Percentiles rank a stretch among this genome's conserved stretches.
phyloP scores from a whole-genome alignment of 805 yeast species.

The Alloascoidea africana region DNA sequence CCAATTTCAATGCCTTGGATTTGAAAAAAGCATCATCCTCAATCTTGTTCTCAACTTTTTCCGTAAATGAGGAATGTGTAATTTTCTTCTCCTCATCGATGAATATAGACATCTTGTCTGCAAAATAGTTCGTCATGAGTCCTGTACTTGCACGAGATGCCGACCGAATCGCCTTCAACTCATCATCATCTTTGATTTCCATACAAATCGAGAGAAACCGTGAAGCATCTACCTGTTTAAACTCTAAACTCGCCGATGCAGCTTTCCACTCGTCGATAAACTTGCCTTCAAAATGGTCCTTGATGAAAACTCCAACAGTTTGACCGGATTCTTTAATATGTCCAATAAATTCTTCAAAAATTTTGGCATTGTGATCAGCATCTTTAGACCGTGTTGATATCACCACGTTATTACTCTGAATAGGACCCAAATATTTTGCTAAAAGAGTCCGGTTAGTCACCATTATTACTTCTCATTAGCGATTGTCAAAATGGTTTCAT shows the following conservation, averaged over 20 bases:
- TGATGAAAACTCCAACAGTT: conserved; percentile 51
- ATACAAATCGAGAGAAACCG: conserved; percentile 38
- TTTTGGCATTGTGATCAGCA: conserved; percentile 50
- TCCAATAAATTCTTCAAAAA: conserved; percentile 43
- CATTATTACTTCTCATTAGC: too few species aligned
- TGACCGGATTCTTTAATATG: conserved; percentile 22
- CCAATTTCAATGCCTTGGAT: conserved; percentile 34
- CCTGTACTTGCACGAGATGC: conserved; percentile 71
- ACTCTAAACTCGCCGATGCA: conserved; percentile 16
- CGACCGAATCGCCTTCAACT: conserved; percentile 42
- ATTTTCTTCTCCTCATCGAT: conserved; percentile 79
- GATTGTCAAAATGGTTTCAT: neutral
- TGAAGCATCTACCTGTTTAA: conserved; percentile 32
- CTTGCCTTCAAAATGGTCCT: conserved; percentile 73
- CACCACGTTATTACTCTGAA: conserved; percentile 31
- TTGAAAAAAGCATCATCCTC: conserved; percentile 63
- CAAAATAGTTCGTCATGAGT: conserved; percentile 59
- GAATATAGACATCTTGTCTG: conserved; percentile 74
- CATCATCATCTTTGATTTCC: conserved; percentile 71
- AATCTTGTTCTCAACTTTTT: conserved; percentile 64
- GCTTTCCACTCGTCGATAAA: conserved; percentile 69
- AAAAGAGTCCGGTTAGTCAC: neutral
- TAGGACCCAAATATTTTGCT: conserved; percentile 57
- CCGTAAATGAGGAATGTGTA: conserved; percentile 58
- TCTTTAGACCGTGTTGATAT: conserved; percentile 76